phyloP scores from a whole-genome alignment of 306 rosid genomes.

The Aeschynomene evenia region DNA sequence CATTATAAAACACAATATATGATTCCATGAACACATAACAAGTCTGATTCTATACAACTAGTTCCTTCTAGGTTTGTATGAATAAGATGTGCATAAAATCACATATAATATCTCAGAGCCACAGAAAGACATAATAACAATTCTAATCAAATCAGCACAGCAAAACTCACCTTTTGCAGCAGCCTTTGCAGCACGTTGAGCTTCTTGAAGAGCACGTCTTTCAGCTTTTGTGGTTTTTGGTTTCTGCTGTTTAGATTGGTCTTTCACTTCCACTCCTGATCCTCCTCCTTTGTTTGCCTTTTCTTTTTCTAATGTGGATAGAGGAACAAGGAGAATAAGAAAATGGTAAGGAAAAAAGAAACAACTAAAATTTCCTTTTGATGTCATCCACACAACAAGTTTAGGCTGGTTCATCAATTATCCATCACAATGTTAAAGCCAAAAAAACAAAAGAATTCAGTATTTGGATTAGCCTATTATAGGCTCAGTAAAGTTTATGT shows the following conservation, averaged over 20 bases:
- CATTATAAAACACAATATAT: constrained; percentile 3
- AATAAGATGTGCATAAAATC: neutral
- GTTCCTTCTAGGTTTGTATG: neutral
- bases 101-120: neutral
- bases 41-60: neutral
- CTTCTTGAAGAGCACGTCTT: constrained; percentile 65
- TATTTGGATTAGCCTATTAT: neutral
- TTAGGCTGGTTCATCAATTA: neutral
- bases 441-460: neutral
- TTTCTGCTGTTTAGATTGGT: constrained; percentile 47
- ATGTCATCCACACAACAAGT: constrained; percentile 8
- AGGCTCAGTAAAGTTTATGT: neutral
- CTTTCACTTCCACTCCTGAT: constrained; percentile 36
- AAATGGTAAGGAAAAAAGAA: neutral
- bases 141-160: constrained; percentile 4
- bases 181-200: constrained; percentile 64
- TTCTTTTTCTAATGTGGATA: constrained; percentile 35
- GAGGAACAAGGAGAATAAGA: neutral
- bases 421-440: neutral
- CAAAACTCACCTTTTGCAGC: constrained; percentile 49
- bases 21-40: neutral
- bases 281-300: constrained; percentile 40
- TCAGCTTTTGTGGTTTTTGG: constrained; percentile 57
- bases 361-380: neutral
- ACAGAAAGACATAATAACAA: constrained; percentile 10